Conservation (phyloP, 148 eudicot species). For the Euryodendron excelsum region DNA sequence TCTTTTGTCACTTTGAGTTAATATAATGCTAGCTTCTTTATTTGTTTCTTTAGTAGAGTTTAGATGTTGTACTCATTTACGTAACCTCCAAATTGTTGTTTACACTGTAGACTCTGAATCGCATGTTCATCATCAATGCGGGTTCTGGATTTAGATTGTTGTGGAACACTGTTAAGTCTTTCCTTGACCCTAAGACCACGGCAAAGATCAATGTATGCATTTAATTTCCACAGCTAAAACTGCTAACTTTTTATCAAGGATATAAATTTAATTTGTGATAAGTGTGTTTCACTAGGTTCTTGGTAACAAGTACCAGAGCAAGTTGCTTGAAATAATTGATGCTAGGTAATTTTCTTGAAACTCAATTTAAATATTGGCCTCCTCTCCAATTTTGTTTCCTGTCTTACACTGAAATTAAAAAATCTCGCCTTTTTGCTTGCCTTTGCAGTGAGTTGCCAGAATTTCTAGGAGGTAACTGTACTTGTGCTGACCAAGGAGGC, state of each 20-base stretch:
- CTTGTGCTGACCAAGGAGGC: slow-evolving; percentile 82
- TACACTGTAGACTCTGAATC: slow-evolving; percentile 66
- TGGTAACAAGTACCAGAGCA: slow-evolving; percentile 85
- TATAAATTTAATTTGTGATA: neutral
- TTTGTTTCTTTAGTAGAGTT: neutral
- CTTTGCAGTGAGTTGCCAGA: slow-evolving; percentile 77
- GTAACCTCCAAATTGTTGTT: neutral
- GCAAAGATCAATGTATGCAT: slow-evolving; percentile 82
- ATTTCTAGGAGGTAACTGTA: slow-evolving; percentile 89
- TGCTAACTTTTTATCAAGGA: neutral
- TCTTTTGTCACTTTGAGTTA: neutral
- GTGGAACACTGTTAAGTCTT: slow-evolving; percentile 86
- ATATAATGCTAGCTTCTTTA: neutral
- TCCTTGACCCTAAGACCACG: slow-evolving; percentile 93
- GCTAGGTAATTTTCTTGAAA: slow-evolving; percentile 50
- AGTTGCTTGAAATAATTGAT: slow-evolving; percentile 83
- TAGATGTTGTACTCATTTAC: neutral
- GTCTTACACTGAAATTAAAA: neutral
- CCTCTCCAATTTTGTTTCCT: neutral
- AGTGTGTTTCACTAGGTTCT: slow-evolving; percentile 55
- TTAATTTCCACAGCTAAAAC: neutral
- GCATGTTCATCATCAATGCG: slow-evolving; percentile 95
- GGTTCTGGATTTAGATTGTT: slow-evolving; percentile 95
- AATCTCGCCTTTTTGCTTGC: neutral
- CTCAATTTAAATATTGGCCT: neutral